Conservation (phyloP, 805 yeast genomes). For the Metschnikowia cerradonensis region DNA sequence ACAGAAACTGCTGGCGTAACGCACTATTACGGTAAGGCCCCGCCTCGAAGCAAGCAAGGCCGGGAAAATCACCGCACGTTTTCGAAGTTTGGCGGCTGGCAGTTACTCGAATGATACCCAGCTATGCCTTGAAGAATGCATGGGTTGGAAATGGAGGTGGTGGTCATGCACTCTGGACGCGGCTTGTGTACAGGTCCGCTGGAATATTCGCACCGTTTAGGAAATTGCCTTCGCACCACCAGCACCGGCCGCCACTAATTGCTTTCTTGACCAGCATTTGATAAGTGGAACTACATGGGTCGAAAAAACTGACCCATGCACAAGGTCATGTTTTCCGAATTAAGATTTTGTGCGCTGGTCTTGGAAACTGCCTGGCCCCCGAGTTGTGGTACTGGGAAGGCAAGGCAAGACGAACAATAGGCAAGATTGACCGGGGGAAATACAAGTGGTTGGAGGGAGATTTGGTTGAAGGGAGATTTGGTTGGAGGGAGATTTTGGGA, state of each 20-base stretch:
- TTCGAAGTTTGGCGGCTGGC: neutral
- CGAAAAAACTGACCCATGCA: no score
- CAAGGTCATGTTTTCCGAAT: no score
- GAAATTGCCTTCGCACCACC: slow-evolving; percentile 1
- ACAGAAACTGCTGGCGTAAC: neutral
- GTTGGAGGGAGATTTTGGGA: no score
- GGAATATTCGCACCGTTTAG: slow-evolving; percentile 2
- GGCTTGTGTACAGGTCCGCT: slow-evolving; percentile 1
- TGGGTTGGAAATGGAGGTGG: neutral
- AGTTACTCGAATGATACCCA: neutral
- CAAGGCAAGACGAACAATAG: no score
- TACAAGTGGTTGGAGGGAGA: no score
- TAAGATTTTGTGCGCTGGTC: no score
- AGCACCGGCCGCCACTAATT: neutral
- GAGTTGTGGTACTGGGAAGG: no score
- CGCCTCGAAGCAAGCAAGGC: neutral
- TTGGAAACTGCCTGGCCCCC: no score
- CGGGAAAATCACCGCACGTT: neutral
- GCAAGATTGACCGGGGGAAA: no score
- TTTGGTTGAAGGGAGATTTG: no score
- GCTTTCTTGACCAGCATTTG: neutral
- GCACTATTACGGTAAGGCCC: neutral
- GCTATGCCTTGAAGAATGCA: neutral
- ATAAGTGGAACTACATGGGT: neutral
- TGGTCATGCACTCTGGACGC: neutral